These are phyloP conservation scores for Glycine latifolia DNA, from an alignment of 306 rosid species.

Conservation along the genomic window DNA sequence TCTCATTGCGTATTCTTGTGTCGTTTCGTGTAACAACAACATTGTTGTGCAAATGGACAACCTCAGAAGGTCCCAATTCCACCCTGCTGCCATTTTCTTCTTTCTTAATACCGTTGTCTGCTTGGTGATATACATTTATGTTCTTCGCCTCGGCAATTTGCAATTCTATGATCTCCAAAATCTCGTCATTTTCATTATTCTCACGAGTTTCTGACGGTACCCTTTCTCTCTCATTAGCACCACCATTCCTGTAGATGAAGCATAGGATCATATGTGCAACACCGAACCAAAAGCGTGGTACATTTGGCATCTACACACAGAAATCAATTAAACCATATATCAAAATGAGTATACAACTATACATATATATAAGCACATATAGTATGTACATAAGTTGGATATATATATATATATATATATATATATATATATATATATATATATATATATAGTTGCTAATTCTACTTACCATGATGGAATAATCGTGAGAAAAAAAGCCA, in stretches of 20 bases:
- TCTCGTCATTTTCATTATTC: neutral
- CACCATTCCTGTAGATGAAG: neutral
- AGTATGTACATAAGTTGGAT: neutral
- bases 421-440: too few relatives aligned
- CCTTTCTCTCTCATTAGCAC: neutral
- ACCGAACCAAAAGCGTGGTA: neutral
- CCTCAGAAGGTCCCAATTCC: neutral
- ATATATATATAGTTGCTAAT: neutral
- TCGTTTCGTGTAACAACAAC: neutral
- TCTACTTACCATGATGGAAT: neutral
- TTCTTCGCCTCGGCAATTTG: neutral
- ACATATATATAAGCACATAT: neutral
- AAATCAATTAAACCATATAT: neutral
- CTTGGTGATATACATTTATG: too few relatives aligned
- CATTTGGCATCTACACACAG: neutral
- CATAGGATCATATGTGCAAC: neutral
- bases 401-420: too few relatives aligned
- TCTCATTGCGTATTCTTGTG: neutral
- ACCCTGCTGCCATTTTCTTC: neutral
- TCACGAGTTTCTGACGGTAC: neutral
- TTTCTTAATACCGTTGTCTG: neutral
- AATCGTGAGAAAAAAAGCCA: neutral
- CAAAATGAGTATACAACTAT: neutral
- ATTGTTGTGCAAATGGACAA: neutral
- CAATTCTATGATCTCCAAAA: neutral